Evolutionary conservation across 208 protist genomes (phyloP).

Genomic region (Blechomonas ayalai): DNA sequence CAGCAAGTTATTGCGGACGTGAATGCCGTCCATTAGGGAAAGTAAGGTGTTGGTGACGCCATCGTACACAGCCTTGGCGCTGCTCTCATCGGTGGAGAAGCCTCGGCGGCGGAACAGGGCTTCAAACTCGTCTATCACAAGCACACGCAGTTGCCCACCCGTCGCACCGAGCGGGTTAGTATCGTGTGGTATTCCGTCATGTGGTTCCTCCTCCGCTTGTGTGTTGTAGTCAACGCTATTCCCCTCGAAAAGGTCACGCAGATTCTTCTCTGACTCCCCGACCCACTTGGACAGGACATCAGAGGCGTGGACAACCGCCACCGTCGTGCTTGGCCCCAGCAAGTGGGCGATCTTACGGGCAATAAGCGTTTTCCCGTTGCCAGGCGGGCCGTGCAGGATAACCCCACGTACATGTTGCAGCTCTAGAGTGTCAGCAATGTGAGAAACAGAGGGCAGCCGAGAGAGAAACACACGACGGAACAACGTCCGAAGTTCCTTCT

Average conservation of each 20-base stretch:
- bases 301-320: constrained; percentile 92
- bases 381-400: constrained; percentile 98
- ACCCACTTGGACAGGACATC: constrained; percentile 99
- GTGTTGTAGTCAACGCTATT: constrained; percentile 10
- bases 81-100: constrained; percentile 85
- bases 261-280: constrained; percentile 98
- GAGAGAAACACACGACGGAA: constrained; percentile 98
- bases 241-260: constrained; percentile 97
- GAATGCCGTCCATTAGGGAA: constrained; percentile 91
- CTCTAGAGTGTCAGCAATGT: constrained; percentile 68
- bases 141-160: constrained; percentile 90
- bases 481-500: constrained; percentile 91
- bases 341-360: constrained; percentile 98
- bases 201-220: background rate
- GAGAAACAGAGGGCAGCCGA: constrained; percentile 83
- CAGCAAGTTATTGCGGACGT: constrained; percentile 85
- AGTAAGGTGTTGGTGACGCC: constrained; percentile 98
- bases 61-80: constrained; percentile 93
- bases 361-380: constrained; percentile 99
- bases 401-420: constrained; percentile 97
- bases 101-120: constrained; percentile 96
- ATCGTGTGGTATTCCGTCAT: background rate
- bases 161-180: background rate
- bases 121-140: constrained; percentile 99
- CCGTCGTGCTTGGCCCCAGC: constrained; percentile 77